phyloP scores from a whole-genome alignment of 257 asterid species.

The Fraxinus cuspidata region DNA sequence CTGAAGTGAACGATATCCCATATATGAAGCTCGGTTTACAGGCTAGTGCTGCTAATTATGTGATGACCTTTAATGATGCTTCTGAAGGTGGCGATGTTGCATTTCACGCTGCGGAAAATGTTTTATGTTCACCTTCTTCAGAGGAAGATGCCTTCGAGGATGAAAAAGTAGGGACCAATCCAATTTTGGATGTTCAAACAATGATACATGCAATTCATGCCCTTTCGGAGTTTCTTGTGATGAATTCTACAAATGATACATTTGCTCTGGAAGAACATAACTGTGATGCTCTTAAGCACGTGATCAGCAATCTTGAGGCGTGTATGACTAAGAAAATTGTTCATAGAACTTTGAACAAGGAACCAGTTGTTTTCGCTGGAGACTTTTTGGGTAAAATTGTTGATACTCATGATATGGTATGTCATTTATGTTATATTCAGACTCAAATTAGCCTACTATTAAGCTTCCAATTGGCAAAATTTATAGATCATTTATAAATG shows the following conservation, averaged over 20 bases:
- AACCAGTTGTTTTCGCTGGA: constrained; percentile 29
- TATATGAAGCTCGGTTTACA: constrained; percentile 22
- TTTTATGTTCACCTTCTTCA: constrained; percentile 70
- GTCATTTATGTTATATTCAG: constrained; percentile 23
- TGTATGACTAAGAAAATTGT: constrained; percentile 48
- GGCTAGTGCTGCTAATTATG: constrained; percentile 26
- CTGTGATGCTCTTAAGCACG: constrained; percentile 45
- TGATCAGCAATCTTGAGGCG: constrained; percentile 51
- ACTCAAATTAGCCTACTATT: constrained; percentile 4
- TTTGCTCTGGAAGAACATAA: constrained; percentile 51
- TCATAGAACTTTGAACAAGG: constrained; percentile 30
- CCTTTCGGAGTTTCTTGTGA: constrained; percentile 66
- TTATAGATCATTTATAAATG: no score
- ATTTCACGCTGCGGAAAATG: constrained; percentile 81
- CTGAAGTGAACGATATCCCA: constrained; percentile 32
- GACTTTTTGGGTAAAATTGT: constrained; percentile 36
- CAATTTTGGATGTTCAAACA: constrained; percentile 49
- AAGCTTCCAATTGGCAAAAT: neutral
- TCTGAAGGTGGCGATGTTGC: constrained; percentile 69
- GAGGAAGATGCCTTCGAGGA: constrained; percentile 56
- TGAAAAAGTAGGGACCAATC: constrained; percentile 30
- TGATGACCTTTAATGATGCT: constrained; percentile 43
- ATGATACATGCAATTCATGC: constrained; percentile 53
- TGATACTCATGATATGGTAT: constrained; percentile 48
- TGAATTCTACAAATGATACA: constrained; percentile 43